Evolutionary conservation across 306 rosid species (phyloP).

Genomic region (Quercus aquifolioides): DNA sequence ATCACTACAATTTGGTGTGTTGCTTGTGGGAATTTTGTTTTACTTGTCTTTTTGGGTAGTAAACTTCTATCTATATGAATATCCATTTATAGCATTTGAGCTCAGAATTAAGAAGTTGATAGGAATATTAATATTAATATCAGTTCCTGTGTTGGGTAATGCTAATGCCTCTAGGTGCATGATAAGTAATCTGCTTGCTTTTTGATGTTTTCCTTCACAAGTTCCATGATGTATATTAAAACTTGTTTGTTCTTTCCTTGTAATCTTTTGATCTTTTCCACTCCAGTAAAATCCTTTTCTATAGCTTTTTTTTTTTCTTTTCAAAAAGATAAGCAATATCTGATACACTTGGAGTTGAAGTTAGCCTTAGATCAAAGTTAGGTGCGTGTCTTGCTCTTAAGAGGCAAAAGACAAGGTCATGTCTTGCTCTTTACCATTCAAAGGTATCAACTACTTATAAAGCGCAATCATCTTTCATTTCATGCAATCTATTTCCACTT

Average conservation of each 20-base stretch:
- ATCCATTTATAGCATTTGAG: slow-evolving; percentile 5
- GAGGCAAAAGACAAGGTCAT: not conserved
- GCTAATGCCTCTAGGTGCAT: not conserved
- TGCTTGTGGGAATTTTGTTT: not conserved
- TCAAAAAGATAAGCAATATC: not conserved
- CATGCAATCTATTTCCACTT: not conserved
- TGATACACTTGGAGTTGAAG: not conserved
- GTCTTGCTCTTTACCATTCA: not conserved
- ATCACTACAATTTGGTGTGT: not conserved
- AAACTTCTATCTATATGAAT: not conserved
- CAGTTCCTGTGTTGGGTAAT: not conserved
- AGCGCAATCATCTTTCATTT: not conserved
- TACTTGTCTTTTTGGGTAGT: not conserved
- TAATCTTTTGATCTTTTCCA: not conserved
- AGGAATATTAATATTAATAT: not conserved
- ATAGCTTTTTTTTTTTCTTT: not conserved
- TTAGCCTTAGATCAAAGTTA: not conserved
- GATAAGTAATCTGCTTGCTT: not conserved
- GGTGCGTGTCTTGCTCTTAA: not conserved
- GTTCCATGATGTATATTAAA: not conserved
- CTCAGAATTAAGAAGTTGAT: not conserved
- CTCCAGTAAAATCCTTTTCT: not conserved
- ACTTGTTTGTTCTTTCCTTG: not conserved
- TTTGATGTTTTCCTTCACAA: not conserved
- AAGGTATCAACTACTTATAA: not conserved